Percentiles rank a stretch among this genome's conserved stretches.
phyloP scores from a whole-genome alignment of 202 grass and related monocot genomes.

The Digitaria exilis region DNA sequence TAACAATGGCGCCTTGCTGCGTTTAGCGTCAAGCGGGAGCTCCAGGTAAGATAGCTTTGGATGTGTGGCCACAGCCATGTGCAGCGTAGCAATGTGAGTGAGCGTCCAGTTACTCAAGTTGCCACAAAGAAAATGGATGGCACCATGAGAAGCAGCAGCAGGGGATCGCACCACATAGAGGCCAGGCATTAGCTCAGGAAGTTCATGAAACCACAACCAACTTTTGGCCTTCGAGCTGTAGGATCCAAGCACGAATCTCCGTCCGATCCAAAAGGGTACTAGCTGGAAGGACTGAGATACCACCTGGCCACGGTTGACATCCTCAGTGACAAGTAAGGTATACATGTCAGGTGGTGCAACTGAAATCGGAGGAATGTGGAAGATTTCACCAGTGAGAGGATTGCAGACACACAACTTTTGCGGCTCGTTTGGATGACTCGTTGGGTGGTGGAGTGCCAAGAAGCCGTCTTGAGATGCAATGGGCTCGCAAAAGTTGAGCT shows the following conservation, averaged over 20 bases:
- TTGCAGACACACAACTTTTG: not conserved
- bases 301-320: not conserved
- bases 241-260: not conserved
- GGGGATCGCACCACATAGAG: not conserved
- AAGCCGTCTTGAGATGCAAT: slow-evolving; percentile 36
- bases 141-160: not conserved
- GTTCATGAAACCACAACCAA: not conserved
- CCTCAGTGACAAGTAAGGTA: slow-evolving; percentile 13
- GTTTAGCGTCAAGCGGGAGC: slow-evolving; percentile 21
- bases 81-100: slow-evolving; percentile 7
- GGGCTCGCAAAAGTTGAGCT: slow-evolving; percentile 23
- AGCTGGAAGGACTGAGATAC: slow-evolving; percentile 26
- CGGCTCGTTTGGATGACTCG: not conserved
- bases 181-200: slow-evolving; percentile 28
- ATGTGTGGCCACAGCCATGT: not conserved
- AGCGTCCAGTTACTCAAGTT: slow-evolving; percentile 1
- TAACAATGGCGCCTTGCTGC: not conserved
- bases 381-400: slow-evolving; percentile 16
- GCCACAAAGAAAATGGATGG: slow-evolving; percentile 33
- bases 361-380: slow-evolving; percentile 18
- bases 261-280: slow-evolving; percentile 6
- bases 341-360: too few species aligned
- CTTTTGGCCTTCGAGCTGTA: slow-evolving; percentile 33
- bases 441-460: slow-evolving; percentile 10
- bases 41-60: slow-evolving; percentile 7